Evolutionary conservation across 257 asterid species (phyloP), one percentile per base, ranked within the genome.

Genomic region (Solanum lycopersicoides): DNA sequence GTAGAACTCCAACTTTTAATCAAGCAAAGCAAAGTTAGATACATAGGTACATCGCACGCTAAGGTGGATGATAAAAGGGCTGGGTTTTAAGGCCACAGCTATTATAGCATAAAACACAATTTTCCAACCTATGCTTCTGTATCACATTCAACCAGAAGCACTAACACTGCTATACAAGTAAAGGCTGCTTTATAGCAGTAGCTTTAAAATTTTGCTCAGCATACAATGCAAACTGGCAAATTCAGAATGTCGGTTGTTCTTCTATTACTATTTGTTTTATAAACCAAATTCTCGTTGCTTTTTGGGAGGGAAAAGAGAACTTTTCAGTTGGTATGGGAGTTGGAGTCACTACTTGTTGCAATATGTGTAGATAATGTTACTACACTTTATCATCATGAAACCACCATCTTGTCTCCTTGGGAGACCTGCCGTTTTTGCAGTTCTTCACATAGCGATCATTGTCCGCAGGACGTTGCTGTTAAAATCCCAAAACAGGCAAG

Each of bases 321-420:
- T 45, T 45, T 9, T 25, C 25, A 45, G 66, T 79, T 45, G 84
- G 16, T 21, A 45, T 3, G 65, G 63, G 68, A 66, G 87, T 68
- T 35, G 80, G 28, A 63, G 41, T 68, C 30, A 86, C 87, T 69
- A 83, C 88, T 28, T 42, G 89, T 89, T 88, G 87, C 91, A 90
- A 87, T 63, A 85, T 87, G 34, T 12, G 89, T 56, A 77, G 76
- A 86, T 87, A 71, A 35, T 53, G 56, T 84, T 84, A 28, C 86
- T 90, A 96, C 90, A 95, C 99, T 91, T 97, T 97, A 88, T 95
- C 99, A n/a, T 97, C 98, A n/a, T 97, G 98, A 95, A 97, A 97
- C 99, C 99, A 95, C 99, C 99, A 97, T 89, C 99, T 92, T 37
- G 99, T 97, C 96, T 97, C 98, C 95, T 97, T 97, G 21, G 99